phyloP scores from a whole-genome alignment of 352 stramenopile species.

The Phytophthora fragariaefolia region DNA sequence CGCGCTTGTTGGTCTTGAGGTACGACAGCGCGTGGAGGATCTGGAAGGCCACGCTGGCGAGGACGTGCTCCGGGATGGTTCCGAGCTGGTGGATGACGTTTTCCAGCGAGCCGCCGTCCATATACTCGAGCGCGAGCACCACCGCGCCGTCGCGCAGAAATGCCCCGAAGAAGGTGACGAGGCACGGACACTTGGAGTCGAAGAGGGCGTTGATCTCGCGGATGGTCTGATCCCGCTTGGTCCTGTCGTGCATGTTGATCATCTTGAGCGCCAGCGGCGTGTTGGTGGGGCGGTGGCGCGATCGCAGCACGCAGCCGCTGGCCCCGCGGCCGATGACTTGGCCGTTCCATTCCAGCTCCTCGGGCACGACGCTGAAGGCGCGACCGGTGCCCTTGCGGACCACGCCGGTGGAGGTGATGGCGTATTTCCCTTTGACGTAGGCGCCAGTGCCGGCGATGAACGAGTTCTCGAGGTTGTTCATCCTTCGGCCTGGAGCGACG shows the following conservation, averaged over 20 bases:
- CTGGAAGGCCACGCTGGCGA: slow-evolving; percentile 94
- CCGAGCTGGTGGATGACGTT: slow-evolving; percentile 89
- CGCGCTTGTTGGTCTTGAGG: slow-evolving; percentile 91
- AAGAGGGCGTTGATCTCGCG: slow-evolving; percentile 91
- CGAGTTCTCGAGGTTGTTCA: slow-evolving; percentile 81
- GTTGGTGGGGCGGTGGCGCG: slow-evolving; percentile 71
- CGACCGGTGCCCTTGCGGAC: slow-evolving; percentile 82
- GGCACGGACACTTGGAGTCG: slow-evolving; percentile 75
- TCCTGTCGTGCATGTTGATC: slow-evolving; percentile 91
- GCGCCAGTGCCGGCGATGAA: slow-evolving; percentile 71
- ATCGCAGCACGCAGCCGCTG: slow-evolving; percentile 75
- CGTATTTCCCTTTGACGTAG: slow-evolving; percentile 85
- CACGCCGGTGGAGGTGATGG: slow-evolving; percentile 80
- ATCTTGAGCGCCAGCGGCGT: slow-evolving; percentile 88
- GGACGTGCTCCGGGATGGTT: slow-evolving; percentile 83
- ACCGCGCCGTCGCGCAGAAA: slow-evolving; percentile 91
- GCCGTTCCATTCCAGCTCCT: slow-evolving; percentile 81
- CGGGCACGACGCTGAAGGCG: slow-evolving; percentile 79
- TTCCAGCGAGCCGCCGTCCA: slow-evolving; percentile 93
- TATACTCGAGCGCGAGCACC: slow-evolving; percentile 93
- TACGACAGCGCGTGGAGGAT: slow-evolving; percentile 94
- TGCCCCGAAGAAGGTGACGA: slow-evolving; percentile 92
- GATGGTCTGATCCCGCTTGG: slow-evolving; percentile 87
- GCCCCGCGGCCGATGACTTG: slow-evolving; percentile 77
- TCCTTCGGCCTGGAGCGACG: slow-evolving; percentile 11